phyloP scores from a whole-genome alignment of 2,329 filamentous ascomycete genomes.

The Teratosphaeria viscida region DNA sequence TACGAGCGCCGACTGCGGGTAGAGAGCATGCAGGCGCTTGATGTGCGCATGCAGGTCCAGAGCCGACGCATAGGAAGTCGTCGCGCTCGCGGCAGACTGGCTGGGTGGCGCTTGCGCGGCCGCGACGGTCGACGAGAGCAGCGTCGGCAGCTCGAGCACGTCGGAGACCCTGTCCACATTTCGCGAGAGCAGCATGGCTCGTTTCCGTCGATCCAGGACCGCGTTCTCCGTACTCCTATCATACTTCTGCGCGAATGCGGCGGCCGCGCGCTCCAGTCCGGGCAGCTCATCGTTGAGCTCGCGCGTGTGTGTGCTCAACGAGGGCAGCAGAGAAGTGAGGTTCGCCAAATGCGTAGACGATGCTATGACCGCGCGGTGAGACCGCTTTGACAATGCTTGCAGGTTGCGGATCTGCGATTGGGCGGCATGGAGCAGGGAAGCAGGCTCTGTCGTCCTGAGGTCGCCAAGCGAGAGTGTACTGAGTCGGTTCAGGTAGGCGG shows the following conservation, averaged over 20 bases:
- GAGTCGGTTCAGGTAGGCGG: constrained; percentile 65
- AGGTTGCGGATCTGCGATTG: constrained; percentile 74
- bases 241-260: constrained; percentile 74
- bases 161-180: constrained; percentile 87
- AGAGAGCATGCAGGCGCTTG: constrained; percentile 70
- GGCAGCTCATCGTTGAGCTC: constrained; percentile 65
- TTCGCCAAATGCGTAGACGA: constrained; percentile 70
- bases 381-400: constrained; percentile 80
- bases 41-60: constrained; percentile 92
- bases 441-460: constrained; percentile 64
- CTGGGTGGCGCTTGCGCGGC: constrained; percentile 37
- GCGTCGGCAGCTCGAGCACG: constrained; percentile 76
- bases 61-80: constrained; percentile 69
- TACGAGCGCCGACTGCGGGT: constrained; percentile 68
- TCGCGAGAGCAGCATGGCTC: constrained; percentile 67
- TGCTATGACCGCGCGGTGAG: constrained; percentile 71
- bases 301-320: constrained; percentile 53
- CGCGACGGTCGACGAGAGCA: constrained; percentile 70
- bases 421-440: constrained; percentile 67
- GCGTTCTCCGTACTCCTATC: constrained; percentile 55
- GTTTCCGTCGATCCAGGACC: constrained; percentile 62
- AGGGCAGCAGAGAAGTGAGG: constrained; percentile 60
- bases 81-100: constrained; percentile 32
- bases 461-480: constrained; percentile 65
- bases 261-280: constrained; percentile 64